Evolutionary conservation across 2,329 filamentous ascomycete genomes (phyloP).

Genomic region (Bipolaris gigantea): DNA sequence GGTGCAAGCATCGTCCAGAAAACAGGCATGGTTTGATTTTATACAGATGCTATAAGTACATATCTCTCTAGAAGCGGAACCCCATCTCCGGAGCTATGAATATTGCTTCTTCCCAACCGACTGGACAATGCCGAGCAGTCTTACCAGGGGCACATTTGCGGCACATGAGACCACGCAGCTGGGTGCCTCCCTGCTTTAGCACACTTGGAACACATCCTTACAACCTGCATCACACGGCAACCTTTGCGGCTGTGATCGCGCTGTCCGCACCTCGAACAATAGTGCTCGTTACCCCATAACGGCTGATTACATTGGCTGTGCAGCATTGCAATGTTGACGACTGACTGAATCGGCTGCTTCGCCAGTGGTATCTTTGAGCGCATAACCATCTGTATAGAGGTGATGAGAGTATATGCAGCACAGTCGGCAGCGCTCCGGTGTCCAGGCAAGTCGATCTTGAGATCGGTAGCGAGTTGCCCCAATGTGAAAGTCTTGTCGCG

Average conservation of each 20-base stretch:
- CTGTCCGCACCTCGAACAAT: neutral
- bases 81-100: neutral
- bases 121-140: neutral
- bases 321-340: constrained; percentile 3
- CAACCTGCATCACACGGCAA: neutral
- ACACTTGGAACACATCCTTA: neutral
- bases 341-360: neutral
- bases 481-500: neutral
- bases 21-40: neutral
- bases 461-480: neutral
- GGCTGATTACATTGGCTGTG: neutral
- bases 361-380: neutral
- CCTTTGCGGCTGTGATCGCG: neutral
- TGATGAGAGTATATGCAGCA: neutral
- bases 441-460: neutral
- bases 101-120: neutral
- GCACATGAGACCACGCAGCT: neutral
- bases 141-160: neutral
- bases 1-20: neutral
- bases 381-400: constrained; percentile 4
- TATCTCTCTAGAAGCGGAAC: neutral
- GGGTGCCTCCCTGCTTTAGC: neutral
- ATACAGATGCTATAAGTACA: neutral
- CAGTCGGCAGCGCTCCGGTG: neutral
- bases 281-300: neutral